Percentiles rank a stretch among this genome's conserved stretches.
phyloP scores from a whole-genome alignment of 2,329 filamentous ascomycete species.

The Macrophomina tecta region DNA sequence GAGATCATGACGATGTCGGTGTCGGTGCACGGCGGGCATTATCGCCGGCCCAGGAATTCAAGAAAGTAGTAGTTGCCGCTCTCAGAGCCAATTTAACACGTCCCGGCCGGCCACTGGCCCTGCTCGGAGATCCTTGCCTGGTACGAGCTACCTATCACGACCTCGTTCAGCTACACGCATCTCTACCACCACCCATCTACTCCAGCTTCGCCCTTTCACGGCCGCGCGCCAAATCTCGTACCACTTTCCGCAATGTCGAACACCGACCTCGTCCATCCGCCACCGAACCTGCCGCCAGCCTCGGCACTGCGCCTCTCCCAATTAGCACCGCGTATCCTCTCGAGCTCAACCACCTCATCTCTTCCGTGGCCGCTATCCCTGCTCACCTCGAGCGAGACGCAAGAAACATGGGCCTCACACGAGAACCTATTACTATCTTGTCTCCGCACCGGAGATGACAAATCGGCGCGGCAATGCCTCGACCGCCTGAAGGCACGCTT shows the following conservation, averaged over 20 bases:
- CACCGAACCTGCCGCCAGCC: conserved; percentile 46
- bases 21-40: conserved; percentile 1
- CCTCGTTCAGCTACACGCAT: background rate
- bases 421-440: conserved; percentile 88
- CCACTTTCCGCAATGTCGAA: conserved; percentile 20
- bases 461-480: conserved; percentile 76
- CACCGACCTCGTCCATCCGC: conserved; percentile 48
- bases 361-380: conserved; percentile 60
- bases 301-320: conserved; percentile 55
- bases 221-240: background rate
- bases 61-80: background rate
- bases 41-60: background rate
- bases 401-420: conserved; percentile 82
- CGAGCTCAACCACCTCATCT: conserved; percentile 45
- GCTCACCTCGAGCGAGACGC: conserved; percentile 65
- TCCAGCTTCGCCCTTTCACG: background rate
- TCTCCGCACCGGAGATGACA: conserved; percentile 82
- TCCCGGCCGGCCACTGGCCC: background rate
- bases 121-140: background rate
- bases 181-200: background rate
- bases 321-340: conserved; percentile 50
- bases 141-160: conserved; percentile 9
- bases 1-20: conserved; percentile 21
- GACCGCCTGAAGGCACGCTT: conserved; percentile 80
- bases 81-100: background rate